Evolutionary conservation across 2,329 filamentous ascomycete species (phyloP), one percentile per base, ranked within the genome.

Genomic region (Phyllachora maydis): DNA sequence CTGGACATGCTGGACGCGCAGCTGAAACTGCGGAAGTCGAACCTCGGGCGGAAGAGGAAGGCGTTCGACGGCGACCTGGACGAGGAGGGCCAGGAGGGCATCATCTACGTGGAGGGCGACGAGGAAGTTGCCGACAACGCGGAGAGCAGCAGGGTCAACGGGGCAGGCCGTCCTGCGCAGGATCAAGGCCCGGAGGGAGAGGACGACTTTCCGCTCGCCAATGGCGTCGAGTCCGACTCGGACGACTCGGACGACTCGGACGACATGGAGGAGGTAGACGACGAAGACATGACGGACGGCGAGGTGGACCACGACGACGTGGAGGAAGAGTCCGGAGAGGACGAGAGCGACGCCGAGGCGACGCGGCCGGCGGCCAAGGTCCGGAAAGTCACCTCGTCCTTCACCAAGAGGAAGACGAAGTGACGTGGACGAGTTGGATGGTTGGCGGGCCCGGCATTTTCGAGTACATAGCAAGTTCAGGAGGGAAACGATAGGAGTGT

Each of bases 1-100:
- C 60, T 98, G 16, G 85, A 95, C 42, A 79, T 98, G 66, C 60
- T 95, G 23, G 76, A 88, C 38, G 73, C 79, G 5, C 88, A 98
- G 50, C 72, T 95, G 46, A 68, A 78, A 37, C 53, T 92, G 36
- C 62, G 88, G 23, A 68, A 59, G 77, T 93, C 2, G 83, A 93
- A 44, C 82, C 78, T 1, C 64, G 82, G 37, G 69, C 74, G 15
- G 62, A 70, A 16, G 55, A 61, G 11, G 11, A 11, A 38, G 31
- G 49, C 5, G 14, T 17, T 11, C 9, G 50, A 53, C 8, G 47
- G 20, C 3, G 31, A 34, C 8, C 18, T 35, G 10, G 35, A 26
- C 3, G 35, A 39, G 16, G 35, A 38, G 18, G 30, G 31, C n/a
- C 37, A 33, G 10, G 34, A 29, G 8, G 36, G 33, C 8, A 14